These are phyloP conservation scores for Salix udensis DNA, from an alignment of 345 rosid genomes.

Conservation along the genomic window DNA sequence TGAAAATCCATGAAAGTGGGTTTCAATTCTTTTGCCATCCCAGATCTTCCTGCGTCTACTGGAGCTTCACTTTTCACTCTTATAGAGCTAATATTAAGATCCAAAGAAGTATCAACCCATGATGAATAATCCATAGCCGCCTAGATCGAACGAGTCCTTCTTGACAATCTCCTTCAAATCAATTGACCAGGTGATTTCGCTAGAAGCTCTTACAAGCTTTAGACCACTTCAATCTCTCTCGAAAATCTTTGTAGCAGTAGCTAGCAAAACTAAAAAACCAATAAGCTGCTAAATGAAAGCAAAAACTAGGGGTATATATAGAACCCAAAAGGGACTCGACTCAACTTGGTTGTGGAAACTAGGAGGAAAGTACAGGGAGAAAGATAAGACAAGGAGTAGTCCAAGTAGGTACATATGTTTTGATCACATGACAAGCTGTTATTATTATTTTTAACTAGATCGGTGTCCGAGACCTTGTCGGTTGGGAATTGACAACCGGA, in stretches of 20 bases:
- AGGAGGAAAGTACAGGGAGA: neutral
- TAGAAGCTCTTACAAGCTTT: neutral
- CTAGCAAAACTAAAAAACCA: neutral
- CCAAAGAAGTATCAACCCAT: conserved; percentile 27
- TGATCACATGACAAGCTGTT: neutral
- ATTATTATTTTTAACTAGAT: neutral
- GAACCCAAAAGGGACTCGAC: neutral
- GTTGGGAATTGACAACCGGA: neutral
- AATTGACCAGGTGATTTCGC: neutral
- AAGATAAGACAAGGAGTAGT: neutral
- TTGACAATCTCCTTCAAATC: neutral
- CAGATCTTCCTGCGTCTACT: neutral
- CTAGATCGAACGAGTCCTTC: neutral
- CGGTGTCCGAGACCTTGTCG: conserved; percentile 2
- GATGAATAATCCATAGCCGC: conserved; percentile 21
- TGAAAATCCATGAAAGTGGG: conserved; percentile 33
- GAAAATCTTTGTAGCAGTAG: neutral
- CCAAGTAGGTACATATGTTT: neutral
- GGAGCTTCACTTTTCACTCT: neutral
- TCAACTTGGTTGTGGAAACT: neutral
- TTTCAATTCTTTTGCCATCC: conserved; percentile 10
- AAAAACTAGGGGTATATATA: neutral
- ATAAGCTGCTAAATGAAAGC: neutral
- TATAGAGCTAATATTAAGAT: conserved; percentile 22
- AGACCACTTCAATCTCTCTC: neutral